Conservation (phyloP, 306 rosid species). For the Datisca glomerata region DNA sequence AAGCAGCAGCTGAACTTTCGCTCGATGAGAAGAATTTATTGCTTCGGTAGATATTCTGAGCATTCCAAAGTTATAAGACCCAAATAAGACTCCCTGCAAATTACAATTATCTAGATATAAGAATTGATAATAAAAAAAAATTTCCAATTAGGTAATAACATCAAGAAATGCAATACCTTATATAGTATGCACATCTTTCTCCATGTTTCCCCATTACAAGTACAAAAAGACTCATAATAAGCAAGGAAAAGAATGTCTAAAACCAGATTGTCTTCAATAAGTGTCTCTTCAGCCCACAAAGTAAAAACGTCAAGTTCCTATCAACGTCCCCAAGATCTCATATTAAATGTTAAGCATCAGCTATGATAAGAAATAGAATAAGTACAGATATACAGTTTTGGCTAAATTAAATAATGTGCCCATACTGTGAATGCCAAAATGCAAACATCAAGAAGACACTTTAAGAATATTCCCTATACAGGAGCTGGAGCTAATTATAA, state of each 20-base stretch:
- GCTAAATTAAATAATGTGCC: too few relatives aligned
- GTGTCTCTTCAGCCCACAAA: slow-evolving; percentile 94
- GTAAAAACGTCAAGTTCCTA: slow-evolving; percentile 85
- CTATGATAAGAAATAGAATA: too few relatives aligned
- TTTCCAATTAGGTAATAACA: slow-evolving; percentile 1
- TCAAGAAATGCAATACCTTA: slow-evolving; percentile 36
- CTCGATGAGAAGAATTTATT: slow-evolving; percentile 41
- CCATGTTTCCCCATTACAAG: slow-evolving; percentile 61
- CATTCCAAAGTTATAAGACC: slow-evolving; percentile 64
- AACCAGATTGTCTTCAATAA: slow-evolving; percentile 80
- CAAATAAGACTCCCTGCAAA: slow-evolving; percentile 59
- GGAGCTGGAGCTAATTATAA: too few relatives aligned
- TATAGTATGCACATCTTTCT: slow-evolving; percentile 48
- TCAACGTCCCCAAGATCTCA: slow-evolving; percentile 16
- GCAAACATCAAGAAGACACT: too few relatives aligned
- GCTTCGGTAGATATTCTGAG: slow-evolving; percentile 64
- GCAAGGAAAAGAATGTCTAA: slow-evolving; percentile 82
- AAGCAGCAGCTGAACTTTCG: slow-evolving; percentile 67
- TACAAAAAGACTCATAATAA: slow-evolving; percentile 71
- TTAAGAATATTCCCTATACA: too few relatives aligned
- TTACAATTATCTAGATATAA: background rate
- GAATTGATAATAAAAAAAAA: background rate
- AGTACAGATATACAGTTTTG: too few relatives aligned
- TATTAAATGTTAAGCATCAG: slow-evolving; percentile 1
- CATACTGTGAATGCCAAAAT: too few relatives aligned